Base-by-base conservation (phyloP, 345 rosid genomes). In the Hibiscus trionum region DNA sequence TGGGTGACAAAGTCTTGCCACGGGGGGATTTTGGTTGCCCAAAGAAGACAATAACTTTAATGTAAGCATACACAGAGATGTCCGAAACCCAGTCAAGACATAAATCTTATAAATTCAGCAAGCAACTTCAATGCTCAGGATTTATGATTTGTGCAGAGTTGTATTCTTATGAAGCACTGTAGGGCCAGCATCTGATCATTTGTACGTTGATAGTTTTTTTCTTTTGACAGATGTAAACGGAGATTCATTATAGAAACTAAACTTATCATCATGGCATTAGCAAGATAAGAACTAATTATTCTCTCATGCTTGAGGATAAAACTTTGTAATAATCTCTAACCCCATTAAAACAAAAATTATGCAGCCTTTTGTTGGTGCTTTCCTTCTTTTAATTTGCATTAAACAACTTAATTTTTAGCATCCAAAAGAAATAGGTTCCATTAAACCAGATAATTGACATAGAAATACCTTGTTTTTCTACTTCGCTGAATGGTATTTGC, bases 401-500 rank as follows among this genome's bases (percentile, higher is more conserved):
- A 57, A 64, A 74, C 57, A 61, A 21, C 56, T 31, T 35, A 27
- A 26, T 21, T 7, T 70, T 31, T 57, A 26, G 33, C 21, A 71
- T 58, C 33, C 15, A 42, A 59, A 58, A 16, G 64, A 58, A 71
- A 15, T n/a, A 58, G 56, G 15, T 44, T 21, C 31, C 57, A 58
- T 26, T 65, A 26, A 24, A 67, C 14, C 63, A 75, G 42, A 31
- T 19, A 27, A 27, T 46, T 29, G 62, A 55, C 44, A n/a, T 37
- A 65, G 10, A 72, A 46, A 69, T 64, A 90, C 93, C 92, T 89
- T 72, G 85, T 85, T 76, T 82, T 86, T 79, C 86, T 85, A 80
- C 74, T 88, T 82, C 76, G 88, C 50, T 78, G 90, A 70, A 87
- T 83, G 46, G 78, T 64, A 78, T 76, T 92, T 70, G 97, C 99